Conservation (phyloP, 2,329 filamentous ascomycete genomes). For the Seiridium cupressi region DNA sequence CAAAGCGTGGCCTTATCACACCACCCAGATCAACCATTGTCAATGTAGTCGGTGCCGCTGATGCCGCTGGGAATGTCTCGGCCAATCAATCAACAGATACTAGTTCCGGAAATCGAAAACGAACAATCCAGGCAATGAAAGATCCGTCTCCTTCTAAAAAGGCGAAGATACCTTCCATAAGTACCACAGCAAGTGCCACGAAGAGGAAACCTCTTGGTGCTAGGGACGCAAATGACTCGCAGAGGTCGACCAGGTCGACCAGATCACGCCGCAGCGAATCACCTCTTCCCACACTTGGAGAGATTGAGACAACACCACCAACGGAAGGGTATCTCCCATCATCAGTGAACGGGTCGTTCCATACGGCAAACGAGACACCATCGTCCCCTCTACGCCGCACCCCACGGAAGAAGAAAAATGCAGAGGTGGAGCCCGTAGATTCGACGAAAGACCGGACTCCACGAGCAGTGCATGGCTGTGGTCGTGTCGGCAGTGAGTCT, state of each 20-base stretch:
- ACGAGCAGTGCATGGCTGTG: conserved; percentile 23
- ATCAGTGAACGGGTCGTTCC: conserved; percentile 29
- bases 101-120: not conserved
- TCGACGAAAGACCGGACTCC: not conserved
- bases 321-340: not conserved
- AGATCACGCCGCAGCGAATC: not conserved
- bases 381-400: conserved; percentile 12
- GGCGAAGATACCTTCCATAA: not conserved
- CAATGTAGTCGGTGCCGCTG: not conserved
- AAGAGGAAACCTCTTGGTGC: not conserved
- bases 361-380: conserved; percentile 20
- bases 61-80: not conserved
- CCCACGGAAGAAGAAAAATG: not conserved
- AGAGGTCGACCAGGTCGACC: not conserved
- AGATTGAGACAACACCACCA: not conserved
- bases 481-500: conserved; percentile 32
- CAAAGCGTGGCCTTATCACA: not conserved
- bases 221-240: conserved; percentile 1
- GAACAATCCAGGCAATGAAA: not conserved
- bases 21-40: not conserved
- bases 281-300: not conserved
- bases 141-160: not conserved
- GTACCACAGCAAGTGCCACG: too few relatives aligned
- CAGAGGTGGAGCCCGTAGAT: not conserved
- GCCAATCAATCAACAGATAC: not conserved